A percentile compares a stretch with the other conserved stretches of the same genome.
Conservation (phyloP, 2,329 filamentous ascomycete genomes). For the Colletotrichum sp. region DNA sequence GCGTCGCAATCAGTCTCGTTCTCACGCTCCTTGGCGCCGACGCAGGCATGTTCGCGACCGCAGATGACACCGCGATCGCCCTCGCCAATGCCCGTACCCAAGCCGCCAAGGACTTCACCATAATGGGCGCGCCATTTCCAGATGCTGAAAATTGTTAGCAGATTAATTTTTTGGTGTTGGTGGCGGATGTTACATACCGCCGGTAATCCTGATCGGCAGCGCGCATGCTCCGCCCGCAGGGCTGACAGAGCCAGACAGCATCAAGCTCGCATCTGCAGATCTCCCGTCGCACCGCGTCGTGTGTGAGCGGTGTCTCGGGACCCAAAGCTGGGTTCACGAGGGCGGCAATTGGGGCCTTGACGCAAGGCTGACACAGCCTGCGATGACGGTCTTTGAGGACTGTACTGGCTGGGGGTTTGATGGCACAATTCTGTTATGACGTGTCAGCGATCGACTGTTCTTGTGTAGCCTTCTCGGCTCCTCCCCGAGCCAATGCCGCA, state of each 20-base stretch:
- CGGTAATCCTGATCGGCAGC: constrained; percentile 64
- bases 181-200: constrained; percentile 44
- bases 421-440: constrained; percentile 77
- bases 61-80: constrained; percentile 89
- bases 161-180: not conserved
- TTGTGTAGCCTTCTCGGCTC: not conserved
- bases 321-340: constrained; percentile 52
- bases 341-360: constrained; percentile 69
- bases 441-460: constrained; percentile 15
- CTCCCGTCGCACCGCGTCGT: constrained; percentile 60
- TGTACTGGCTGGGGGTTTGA: constrained; percentile 76
- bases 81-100: constrained; percentile 87
- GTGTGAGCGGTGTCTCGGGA: constrained; percentile 51
- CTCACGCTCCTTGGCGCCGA: constrained; percentile 78
- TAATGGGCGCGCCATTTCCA: constrained; percentile 93
- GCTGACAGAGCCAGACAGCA: constrained; percentile 83
- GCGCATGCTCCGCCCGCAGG: constrained; percentile 77
- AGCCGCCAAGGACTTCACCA: constrained; percentile 77
- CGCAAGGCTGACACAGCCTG: constrained; percentile 78
- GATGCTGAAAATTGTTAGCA: constrained; percentile 52
- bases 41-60: constrained; percentile 76
- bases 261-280: constrained; percentile 58
- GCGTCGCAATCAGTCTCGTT: constrained; percentile 86
- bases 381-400: constrained; percentile 78
- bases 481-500: constrained; percentile 2